phyloP scores from a whole-genome alignment of 495 filamentous ascomycete species.

The Cairneyella variabilis region DNA sequence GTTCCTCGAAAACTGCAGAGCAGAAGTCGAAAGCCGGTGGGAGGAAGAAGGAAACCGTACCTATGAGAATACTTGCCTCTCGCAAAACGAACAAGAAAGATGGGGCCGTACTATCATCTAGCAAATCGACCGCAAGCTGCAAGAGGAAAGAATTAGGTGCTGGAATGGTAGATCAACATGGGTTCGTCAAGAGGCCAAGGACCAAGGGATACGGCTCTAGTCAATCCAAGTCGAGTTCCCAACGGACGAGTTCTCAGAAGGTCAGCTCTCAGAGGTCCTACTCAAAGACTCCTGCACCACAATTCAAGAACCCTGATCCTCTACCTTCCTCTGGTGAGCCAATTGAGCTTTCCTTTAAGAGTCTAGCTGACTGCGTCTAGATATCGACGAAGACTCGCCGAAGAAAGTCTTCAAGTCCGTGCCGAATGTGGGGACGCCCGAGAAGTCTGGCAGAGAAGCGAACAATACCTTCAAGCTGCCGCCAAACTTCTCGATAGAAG shows the following conservation, averaged over 20 bases:
- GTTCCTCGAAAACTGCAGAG: neutral
- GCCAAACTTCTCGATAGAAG: neutral
- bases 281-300: too few species aligned
- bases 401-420: neutral
- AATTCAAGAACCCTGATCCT: neutral
- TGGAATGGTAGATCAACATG: constrained; percentile 14
- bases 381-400: neutral
- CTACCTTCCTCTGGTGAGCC: neutral
- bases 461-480: neutral
- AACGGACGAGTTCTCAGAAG: too few species aligned
- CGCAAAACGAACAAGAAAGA: too few species aligned
- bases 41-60: too few species aligned
- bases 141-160: neutral
- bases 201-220: neutral
- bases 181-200: constrained; percentile 12
- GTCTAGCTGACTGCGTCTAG: too few species aligned
- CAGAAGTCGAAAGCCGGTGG: neutral
- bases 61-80: too few species aligned
- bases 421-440: neutral
- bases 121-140: neutral
- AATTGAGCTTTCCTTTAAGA: too few species aligned
- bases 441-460: neutral
- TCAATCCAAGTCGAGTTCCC: too few species aligned
- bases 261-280: too few species aligned
- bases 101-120: too few species aligned